Evolutionary conservation across 2,329 filamentous ascomycete species (phyloP).

Genomic region (Gaeumannomyces tritici): DNA sequence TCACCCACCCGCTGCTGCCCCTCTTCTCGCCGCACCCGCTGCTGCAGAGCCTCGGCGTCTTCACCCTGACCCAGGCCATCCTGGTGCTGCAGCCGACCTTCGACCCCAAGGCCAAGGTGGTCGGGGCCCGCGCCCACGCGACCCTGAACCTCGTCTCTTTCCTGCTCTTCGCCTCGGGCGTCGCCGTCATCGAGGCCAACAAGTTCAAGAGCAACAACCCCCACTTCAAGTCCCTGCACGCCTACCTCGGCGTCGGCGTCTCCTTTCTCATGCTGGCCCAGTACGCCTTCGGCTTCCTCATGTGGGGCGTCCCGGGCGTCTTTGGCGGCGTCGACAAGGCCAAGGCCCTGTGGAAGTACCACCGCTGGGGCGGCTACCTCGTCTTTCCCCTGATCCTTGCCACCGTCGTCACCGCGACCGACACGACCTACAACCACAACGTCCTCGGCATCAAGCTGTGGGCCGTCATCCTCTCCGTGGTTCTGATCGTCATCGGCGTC

Average conservation of each 20-base stretch:
- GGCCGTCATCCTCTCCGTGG: conserved; percentile 57
- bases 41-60: conserved; percentile 53
- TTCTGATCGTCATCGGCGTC: conserved; percentile 62
- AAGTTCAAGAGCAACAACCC: conserved; percentile 58
- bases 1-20: conserved; percentile 54
- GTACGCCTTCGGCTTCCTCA: conserved; percentile 69
- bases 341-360: conserved; percentile 83
- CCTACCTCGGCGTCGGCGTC: conserved; percentile 69
- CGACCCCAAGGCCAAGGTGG: conserved; percentile 55
- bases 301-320: conserved; percentile 64
- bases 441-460: conserved; percentile 66
- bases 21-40: conserved; percentile 88
- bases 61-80: conserved; percentile 70
- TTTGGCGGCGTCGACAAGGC: conserved; percentile 75
- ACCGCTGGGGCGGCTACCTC: conserved; percentile 68
- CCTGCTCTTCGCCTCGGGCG: conserved; percentile 51
- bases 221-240: conserved; percentile 76
- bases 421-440: conserved; percentile 63
- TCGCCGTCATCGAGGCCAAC: conserved; percentile 72
- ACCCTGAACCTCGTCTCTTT: conserved; percentile 58
- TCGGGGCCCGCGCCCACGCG: conserved; percentile 54
- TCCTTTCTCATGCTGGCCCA: conserved; percentile 64
- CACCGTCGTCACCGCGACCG: conserved; percentile 65
- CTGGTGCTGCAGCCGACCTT: conserved; percentile 83
- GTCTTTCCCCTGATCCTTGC: conserved; percentile 61